Evolutionary conservation across 352 stramenopile genomes (phyloP).

Genomic region (Pythium sukuiense): DNA sequence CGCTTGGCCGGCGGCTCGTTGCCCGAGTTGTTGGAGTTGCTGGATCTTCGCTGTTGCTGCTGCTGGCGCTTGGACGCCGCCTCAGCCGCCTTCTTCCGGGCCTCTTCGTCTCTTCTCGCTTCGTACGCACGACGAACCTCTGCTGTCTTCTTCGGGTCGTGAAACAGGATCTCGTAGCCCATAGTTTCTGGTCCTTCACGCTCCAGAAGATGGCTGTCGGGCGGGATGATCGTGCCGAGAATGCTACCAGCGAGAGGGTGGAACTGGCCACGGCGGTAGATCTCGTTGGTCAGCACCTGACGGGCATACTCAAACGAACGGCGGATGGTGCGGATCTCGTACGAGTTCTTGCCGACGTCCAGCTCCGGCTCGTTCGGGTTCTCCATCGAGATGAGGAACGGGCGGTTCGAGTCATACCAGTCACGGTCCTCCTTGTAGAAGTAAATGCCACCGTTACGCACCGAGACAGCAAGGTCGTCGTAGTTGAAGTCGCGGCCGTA

Average conservation of each 20-base stretch:
- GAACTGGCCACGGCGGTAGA: slow-evolving; percentile 67
- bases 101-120: slow-evolving; percentile 55
- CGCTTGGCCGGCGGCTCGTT: slow-evolving; percentile 56
- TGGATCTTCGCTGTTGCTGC: slow-evolving; percentile 28
- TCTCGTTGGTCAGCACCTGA: slow-evolving; percentile 72
- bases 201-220: slow-evolving; percentile 64
- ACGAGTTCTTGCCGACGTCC: slow-evolving; percentile 93
- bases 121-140: slow-evolving; percentile 66
- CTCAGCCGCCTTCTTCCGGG: slow-evolving; percentile 46
- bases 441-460: slow-evolving; percentile 91
- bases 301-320: slow-evolving; percentile 89
- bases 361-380: slow-evolving; percentile 92
- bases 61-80: slow-evolving; percentile 28
- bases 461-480: slow-evolving; percentile 88
- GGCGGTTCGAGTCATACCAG: slow-evolving; percentile 71
- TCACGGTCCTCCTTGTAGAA: slow-evolving; percentile 88
- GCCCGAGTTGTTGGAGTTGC: slow-evolving; percentile 12
- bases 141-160: slow-evolving; percentile 70
- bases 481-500: slow-evolving; percentile 96
- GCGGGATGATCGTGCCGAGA: slow-evolving; percentile 69
- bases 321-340: slow-evolving; percentile 90
- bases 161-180: slow-evolving; percentile 69
- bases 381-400: slow-evolving; percentile 91
- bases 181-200: slow-evolving; percentile 53
- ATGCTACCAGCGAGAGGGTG: slow-evolving; percentile 65